These are phyloP conservation scores for Simplicillium sp. DNA, from an alignment of 2,329 filamentous ascomycete species.

Conservation along the genomic window DNA sequence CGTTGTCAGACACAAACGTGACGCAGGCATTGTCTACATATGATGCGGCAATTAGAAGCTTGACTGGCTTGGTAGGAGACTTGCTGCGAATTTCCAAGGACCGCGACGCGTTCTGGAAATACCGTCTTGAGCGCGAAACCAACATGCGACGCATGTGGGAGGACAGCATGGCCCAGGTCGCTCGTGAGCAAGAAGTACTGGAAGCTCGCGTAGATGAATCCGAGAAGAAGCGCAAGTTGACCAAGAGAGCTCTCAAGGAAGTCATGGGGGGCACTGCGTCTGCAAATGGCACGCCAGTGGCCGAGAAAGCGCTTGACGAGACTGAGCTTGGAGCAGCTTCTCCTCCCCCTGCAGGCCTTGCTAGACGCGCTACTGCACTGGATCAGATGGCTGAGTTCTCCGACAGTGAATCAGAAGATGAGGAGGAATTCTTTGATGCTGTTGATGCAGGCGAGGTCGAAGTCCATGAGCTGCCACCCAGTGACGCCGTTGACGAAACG, in stretches of 20 bases:
- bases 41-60: constrained; percentile 78
- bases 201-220: constrained; percentile 82
- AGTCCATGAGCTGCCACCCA: constrained; percentile 53
- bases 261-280: constrained; percentile 53
- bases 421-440: constrained; percentile 95
- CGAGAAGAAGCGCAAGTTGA: constrained; percentile 79
- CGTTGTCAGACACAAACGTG: constrained; percentile 68
- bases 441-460: constrained; percentile 89
- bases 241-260: constrained; percentile 82
- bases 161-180: constrained; percentile 97
- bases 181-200: constrained; percentile 83
- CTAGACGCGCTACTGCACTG: constrained; percentile 55
- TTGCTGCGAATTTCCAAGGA: constrained; percentile 87
- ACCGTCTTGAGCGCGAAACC: constrained; percentile 80
- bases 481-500: not conserved
- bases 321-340: constrained; percentile 14
- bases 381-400: constrained; percentile 66
- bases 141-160: constrained; percentile 96
- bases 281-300: constrained; percentile 18
- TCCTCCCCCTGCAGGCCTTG: constrained; percentile 18
- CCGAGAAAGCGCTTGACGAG: constrained; percentile 20
- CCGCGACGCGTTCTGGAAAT: constrained; percentile 94
- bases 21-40: constrained; percentile 75
- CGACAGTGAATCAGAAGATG: constrained; percentile 71
- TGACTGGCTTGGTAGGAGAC: constrained; percentile 77